phyloP scores from a whole-genome alignment of 441 rosid species.

The Metrosideros polymorpha region DNA sequence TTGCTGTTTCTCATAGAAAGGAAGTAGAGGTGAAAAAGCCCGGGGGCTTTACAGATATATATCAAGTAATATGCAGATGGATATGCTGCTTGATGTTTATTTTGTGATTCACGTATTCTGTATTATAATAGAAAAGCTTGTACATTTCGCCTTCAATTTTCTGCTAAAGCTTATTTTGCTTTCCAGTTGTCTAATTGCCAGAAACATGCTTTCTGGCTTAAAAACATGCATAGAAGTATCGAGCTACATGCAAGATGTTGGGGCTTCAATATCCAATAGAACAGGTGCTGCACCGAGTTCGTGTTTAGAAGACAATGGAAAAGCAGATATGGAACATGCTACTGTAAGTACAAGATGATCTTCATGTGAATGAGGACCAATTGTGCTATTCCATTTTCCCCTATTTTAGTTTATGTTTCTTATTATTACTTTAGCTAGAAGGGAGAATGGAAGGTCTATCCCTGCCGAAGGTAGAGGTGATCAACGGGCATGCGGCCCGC shows the following conservation, averaged over 20 bases:
- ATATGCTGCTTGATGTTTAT: background rate
- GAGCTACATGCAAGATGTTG: conserved; percentile 57
- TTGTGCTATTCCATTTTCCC: background rate
- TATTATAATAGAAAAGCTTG: background rate
- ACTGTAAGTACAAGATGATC: conserved; percentile 26
- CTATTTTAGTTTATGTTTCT: background rate
- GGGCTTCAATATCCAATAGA: conserved; percentile 36
- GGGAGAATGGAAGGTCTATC: background rate
- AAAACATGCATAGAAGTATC: conserved; percentile 78
- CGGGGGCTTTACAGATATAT: background rate
- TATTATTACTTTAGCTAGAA: background rate
- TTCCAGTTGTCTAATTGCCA: conserved; percentile 75
- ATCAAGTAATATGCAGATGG: background rate
- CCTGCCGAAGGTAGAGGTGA: background rate
- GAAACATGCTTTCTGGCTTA: conserved; percentile 57
- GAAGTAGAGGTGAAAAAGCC: background rate
- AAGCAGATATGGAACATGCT: conserved; percentile 27
- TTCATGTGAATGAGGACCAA: background rate
- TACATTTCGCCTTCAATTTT: background rate
- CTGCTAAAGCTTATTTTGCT: conserved; percentile 5
- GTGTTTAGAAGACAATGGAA: conserved; percentile 49
- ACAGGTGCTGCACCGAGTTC: conserved; percentile 35
- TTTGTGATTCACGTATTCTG: background rate
- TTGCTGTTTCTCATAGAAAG: background rate
- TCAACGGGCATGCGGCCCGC: background rate